A percentile compares a stretch with the other conserved stretches of the same genome.
Conservation (phyloP, 257 asterid species). For the Nicotiana benthamiana region DNA sequence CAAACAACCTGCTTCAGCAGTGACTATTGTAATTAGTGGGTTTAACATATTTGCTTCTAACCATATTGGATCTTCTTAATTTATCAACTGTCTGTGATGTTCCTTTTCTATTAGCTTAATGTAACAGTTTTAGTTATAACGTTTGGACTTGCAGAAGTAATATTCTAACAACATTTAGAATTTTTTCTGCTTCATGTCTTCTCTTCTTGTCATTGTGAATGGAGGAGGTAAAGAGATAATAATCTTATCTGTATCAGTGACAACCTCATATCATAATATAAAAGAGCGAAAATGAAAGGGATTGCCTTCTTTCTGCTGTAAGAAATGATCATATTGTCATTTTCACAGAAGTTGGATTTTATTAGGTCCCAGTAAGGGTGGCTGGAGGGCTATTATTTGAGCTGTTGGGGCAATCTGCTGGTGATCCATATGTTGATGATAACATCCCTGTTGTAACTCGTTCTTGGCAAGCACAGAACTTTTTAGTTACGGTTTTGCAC, state of each 20-base stretch:
- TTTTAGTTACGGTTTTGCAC: conserved; percentile 65
- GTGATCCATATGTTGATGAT: conserved; percentile 79
- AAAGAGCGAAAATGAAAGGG: background rate
- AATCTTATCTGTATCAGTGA: background rate
- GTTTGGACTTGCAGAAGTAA: background rate
- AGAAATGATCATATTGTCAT: background rate
- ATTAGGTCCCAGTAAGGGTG: conserved; percentile 93
- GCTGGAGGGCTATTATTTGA: conserved; percentile 93
- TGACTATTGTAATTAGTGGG: background rate
- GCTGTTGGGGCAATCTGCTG: conserved; percentile 93
- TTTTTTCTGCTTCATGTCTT: background rate
- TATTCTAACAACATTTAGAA: background rate
- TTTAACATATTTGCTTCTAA: background rate
- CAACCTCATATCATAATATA: background rate
- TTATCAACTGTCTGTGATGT: background rate
- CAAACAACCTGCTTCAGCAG: background rate
- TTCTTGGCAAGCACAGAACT: conserved; percentile 93
- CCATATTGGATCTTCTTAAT: background rate
- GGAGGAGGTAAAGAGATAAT: background rate
- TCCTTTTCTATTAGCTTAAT: background rate
- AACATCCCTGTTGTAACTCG: conserved; percentile 89
- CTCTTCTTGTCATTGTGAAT: background rate
- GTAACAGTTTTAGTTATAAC: background rate
- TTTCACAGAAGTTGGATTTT: conserved; percentile 10
- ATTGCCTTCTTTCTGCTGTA: background rate